Evolutionary conservation across 2,329 filamentous ascomycete species (phyloP).

Genomic region (Fusarium fujikuroi): DNA sequence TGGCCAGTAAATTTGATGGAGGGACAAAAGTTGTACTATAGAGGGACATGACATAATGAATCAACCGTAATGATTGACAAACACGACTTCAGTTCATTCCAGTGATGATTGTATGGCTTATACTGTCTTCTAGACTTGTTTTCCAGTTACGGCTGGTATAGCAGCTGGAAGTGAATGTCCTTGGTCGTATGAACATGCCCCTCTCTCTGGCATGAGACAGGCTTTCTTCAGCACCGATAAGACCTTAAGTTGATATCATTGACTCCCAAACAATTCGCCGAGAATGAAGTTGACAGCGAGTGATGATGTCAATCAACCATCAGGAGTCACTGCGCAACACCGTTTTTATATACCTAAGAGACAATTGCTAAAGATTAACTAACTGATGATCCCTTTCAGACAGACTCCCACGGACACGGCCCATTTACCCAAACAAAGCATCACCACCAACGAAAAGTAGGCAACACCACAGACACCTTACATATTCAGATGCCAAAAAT

Average conservation of each 20-base stretch:
- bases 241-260: rapidly evolving
- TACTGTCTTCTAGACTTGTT: rapidly evolving
- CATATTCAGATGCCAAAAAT: not conserved
- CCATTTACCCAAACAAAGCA: not conserved
- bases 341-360: not conserved
- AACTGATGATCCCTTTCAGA: not conserved
- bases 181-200: not conserved
- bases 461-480: not conserved
- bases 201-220: not conserved
- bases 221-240: not conserved
- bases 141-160: rapidly evolving
- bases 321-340: not conserved
- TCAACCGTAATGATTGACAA: not conserved
- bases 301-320: no score
- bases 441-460: not conserved
- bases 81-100: no score
- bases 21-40: not conserved
- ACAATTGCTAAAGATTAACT: not conserved
- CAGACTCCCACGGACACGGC: not conserved
- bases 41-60: not conserved
- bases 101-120: rapidly evolving
- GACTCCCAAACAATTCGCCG: no score
- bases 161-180: not conserved
- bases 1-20: constrained; percentile 31
- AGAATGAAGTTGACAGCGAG: not conserved